Base-by-base conservation (phyloP, 305 asterid species). In the Salvia sclarea region DNA sequence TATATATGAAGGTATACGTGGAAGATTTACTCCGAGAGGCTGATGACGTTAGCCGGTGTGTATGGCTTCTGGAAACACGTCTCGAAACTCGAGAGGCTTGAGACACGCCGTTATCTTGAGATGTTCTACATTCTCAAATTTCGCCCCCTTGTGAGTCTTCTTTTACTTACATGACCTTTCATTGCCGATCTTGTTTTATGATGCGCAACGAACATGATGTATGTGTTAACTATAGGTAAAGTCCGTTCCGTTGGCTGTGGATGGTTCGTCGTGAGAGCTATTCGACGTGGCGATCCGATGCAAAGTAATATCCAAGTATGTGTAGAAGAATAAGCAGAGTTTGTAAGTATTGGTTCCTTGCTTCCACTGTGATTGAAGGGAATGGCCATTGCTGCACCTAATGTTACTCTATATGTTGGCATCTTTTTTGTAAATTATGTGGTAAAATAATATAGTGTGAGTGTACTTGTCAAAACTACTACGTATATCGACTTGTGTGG, bases 41-140 rank as follows among this genome's bases (percentile, higher is more conserved):
- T 92, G 80, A 87, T 95, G 95, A 92, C 99, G 6, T 76, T 92
- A 58, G 86, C 97, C 2, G 99, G 99, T 37, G 98, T 92, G 17
- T 92, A 89, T 41, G 89, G 99, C 50, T 92, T 95, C 78, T 95
- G 99, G 99, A 92, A 90, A 74, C 68, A 84, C 25, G 99, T 89
- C 1, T 92, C 99, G 2, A 95, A 92, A 55, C 90, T 95, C 0
- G 96, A 92, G 63, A 88, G 98, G 81, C 96, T 92, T 1, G 98
- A 95, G 80, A 92, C 87, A 16, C 93, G 95, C 55, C 86, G 98
- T 5, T 92, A 95, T 69, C 91, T 95, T 10, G 98, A 92, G 87
- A 95, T 95, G 99, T 92, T 95, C 79, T 91, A 89, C 83, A 95
- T 92, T 76, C 97, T 95, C 82, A 92, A 95, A 80, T 80, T 82